Evolutionary conservation across 2,329 filamentous ascomycete genomes (phyloP).

Genomic region (Chaetothyriales sp.): DNA sequence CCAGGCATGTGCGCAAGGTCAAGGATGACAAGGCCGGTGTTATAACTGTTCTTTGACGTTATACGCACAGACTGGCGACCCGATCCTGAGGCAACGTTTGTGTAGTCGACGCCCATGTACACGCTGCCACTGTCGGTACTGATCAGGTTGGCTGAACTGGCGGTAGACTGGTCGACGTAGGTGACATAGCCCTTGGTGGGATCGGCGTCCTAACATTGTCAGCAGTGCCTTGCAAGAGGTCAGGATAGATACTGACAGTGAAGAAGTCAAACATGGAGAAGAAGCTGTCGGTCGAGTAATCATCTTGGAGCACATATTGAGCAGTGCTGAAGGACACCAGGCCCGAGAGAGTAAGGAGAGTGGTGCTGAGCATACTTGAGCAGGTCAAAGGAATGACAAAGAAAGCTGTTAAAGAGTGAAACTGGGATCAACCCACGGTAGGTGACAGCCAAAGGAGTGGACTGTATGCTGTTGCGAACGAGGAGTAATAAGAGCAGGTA

Average conservation of each 20-base stretch:
- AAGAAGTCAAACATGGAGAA: conserved; percentile 40
- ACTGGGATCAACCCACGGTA: not conserved
- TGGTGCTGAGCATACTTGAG: conserved; percentile 13
- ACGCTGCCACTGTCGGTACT: conserved; percentile 40
- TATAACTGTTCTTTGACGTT: conserved; percentile 48
- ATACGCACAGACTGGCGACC: conserved; percentile 60
- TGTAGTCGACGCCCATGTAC: conserved; percentile 56
- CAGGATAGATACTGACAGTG: conserved; percentile 23
- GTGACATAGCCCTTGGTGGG: conserved; percentile 62
- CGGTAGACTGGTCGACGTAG: conserved; percentile 47
- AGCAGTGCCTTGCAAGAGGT: not conserved
- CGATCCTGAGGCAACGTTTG: conserved; percentile 36
- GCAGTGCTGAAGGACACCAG: conserved; percentile 20
- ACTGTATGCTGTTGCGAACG: not conserved
- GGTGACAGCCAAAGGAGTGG: not conserved
- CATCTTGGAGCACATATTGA: conserved; percentile 31
- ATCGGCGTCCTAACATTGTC: conserved; percentile 33
- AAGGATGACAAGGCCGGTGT: conserved; percentile 52
- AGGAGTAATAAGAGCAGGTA: not conserved
- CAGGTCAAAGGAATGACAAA: not conserved
- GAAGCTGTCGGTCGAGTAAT: conserved; percentile 34
- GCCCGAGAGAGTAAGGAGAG: conserved; percentile 12
- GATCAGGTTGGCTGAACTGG: conserved; percentile 43
- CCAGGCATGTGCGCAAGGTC: conserved; percentile 61
- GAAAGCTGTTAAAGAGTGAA: not conserved